Conservation (phyloP, 371 early-diverging fungal species). For the Sporodiniella umbellata region DNA sequence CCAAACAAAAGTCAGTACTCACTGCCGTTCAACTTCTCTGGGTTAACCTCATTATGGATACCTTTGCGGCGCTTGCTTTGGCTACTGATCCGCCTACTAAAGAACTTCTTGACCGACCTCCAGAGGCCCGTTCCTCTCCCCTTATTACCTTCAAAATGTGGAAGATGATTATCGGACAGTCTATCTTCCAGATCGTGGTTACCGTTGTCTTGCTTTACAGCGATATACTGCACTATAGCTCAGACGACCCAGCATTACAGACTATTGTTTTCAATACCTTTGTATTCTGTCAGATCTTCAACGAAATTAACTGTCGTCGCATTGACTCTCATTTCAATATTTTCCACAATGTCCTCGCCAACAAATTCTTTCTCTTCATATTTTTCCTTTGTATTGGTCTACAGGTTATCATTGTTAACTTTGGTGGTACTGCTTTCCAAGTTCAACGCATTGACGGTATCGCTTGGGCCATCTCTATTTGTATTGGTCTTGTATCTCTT, state of each 20-base stretch:
- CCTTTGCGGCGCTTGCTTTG: constrained; percentile 66
- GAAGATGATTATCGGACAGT: constrained; percentile 63
- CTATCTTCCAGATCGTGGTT: constrained; percentile 55
- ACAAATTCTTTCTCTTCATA: constrained; percentile 55
- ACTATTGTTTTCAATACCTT: constrained; percentile 79
- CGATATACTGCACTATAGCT: constrained; percentile 26
- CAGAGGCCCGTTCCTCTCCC: constrained; percentile 57
- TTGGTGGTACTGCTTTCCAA: constrained; percentile 58
- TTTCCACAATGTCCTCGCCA: constrained; percentile 46
- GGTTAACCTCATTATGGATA: constrained; percentile 79
- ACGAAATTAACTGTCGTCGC: constrained; percentile 70
- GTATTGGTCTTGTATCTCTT: constrained; percentile 58
- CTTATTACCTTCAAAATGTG: constrained; percentile 66
- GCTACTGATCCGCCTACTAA: constrained; percentile 67
- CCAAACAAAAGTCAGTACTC: constrained; percentile 44
- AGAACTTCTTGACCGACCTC: constrained; percentile 56
- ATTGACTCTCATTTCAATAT: constrained; percentile 59
- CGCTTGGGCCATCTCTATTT: constrained; percentile 66
- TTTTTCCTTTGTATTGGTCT: constrained; percentile 47
- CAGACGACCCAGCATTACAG: constrained; percentile 38
- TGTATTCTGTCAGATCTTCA: constrained; percentile 78
- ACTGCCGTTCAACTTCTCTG: constrained; percentile 70
- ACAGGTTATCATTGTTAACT: constrained; percentile 55
- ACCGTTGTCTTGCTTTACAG: constrained; percentile 49
- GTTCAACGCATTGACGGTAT: constrained; percentile 38